Conservation (phyloP, 805 yeast genomes). For the Candida krabiensis region DNA sequence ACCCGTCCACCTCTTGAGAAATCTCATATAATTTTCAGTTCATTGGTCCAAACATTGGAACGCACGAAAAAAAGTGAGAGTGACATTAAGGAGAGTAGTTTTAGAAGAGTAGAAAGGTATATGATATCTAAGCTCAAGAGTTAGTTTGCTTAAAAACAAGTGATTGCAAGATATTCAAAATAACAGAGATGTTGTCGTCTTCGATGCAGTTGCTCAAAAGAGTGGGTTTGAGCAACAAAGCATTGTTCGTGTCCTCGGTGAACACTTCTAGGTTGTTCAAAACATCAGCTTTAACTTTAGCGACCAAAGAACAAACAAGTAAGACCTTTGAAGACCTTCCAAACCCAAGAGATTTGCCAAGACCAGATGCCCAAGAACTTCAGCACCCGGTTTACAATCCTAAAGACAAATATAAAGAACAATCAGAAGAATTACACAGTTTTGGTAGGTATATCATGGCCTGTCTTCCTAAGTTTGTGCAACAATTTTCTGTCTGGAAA, state of each 20-base stretch:
- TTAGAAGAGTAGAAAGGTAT: not conserved
- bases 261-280: not conserved
- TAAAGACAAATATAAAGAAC: conserved; percentile 68
- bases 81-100: not conserved
- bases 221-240: not conserved
- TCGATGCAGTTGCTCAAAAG: not conserved
- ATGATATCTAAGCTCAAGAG: not conserved
- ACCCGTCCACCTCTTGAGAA: not conserved
- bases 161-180: not conserved
- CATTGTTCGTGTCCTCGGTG: not conserved
- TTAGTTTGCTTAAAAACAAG: not conserved
- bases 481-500: conserved; percentile 87
- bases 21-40: conserved; percentile 1
- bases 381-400: conserved; percentile 65
- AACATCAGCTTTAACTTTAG: conserved; percentile 1
- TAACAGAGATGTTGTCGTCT: not conserved
- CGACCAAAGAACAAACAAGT: conserved; percentile 4
- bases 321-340: conserved; percentile 29
- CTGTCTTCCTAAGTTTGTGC: conserved; percentile 77
- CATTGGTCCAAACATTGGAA: conserved; percentile 1
- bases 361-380: conserved; percentile 34
- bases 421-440: conserved; percentile 70
- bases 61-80: not conserved
- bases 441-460: conserved; percentile 79
- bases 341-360: conserved; percentile 34